Conservation (phyloP, 2,329 filamentous ascomycete genomes). For the Exophiala mesophila region DNA sequence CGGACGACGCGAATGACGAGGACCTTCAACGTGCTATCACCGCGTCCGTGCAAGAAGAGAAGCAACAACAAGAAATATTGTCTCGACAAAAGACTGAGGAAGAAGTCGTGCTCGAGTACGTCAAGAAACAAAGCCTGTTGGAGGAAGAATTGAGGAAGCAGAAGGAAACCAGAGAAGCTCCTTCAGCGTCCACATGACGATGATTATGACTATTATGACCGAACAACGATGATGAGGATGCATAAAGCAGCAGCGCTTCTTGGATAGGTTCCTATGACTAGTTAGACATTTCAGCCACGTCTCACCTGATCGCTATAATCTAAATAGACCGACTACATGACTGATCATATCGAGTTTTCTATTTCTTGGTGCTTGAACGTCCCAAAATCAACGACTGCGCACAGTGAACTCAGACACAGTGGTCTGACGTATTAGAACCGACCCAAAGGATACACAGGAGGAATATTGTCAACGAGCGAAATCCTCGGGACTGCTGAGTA, state of each 20-base stretch:
- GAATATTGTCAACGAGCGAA: slow-evolving; percentile 18
- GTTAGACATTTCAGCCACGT: too few relatives aligned
- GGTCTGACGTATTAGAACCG: slow-evolving; percentile 10
- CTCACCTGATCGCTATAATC: too few relatives aligned
- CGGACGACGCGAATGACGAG: slow-evolving; percentile 39
- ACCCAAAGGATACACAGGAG: slow-evolving; percentile 20
- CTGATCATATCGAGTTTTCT: too few relatives aligned
- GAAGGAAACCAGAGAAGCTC: slow-evolving; percentile 3
- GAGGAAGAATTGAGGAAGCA: slow-evolving; percentile 54
- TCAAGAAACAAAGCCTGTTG: slow-evolving; percentile 69
- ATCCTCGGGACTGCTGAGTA: slow-evolving; percentile 15
- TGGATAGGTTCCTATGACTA: too few relatives aligned
- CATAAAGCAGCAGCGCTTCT: too few relatives aligned
- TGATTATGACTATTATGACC: too few relatives aligned
- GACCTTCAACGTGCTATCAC: slow-evolving; percentile 47
- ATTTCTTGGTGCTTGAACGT: too few relatives aligned
- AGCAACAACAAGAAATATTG: slow-evolving; percentile 36
- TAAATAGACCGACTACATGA: too few relatives aligned
- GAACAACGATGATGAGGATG: too few relatives aligned
- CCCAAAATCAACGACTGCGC: too few relatives aligned
- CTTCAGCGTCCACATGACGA: too few relatives aligned
- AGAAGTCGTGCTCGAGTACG: slow-evolving; percentile 68
- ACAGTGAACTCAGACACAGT: too few relatives aligned
- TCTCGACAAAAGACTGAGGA: slow-evolving; percentile 54
- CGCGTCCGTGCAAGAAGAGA: slow-evolving; percentile 45